Base-by-base conservation (phyloP, 495 filamentous ascomycete genomes). In the Aspergillus nanangensis region DNA sequence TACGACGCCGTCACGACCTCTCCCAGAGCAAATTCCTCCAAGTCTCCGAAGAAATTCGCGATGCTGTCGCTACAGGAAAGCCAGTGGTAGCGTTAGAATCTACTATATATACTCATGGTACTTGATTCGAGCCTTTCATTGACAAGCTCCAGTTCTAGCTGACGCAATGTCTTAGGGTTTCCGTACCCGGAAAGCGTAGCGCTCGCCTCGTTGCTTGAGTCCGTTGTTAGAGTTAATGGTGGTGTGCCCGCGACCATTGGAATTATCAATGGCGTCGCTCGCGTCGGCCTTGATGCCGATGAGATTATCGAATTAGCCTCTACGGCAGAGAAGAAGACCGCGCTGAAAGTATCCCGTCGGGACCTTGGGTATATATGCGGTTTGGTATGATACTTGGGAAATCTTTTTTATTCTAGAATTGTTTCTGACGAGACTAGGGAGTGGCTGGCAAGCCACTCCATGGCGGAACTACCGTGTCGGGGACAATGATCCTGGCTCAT, bases 211-310 rank as follows among this genome's bases (percentile, higher is more conserved):
- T 61, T 77, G 17, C 74, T 95, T 11, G 92, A 97, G 63, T 77
- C 76, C 7, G 68, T 90, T 7, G 82, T 96, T 31, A 83, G 93
- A 42, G 61, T 67, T 7, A 79, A 90, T 66, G 93, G 93, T 25
- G 93, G 81, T 13, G 78, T 96, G 17, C 93, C 93, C n/a, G 93
- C 93, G 14, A 94, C 92, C 1, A 86, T 94, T 59, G 93, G 88
- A 32, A 75, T 98, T 17, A 58, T 95, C 7, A 78, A 83, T 52
- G 93, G 93, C 23, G 69, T 90, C 34, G 89, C 90, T 11, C 79
- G 76, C 8, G 86, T 98, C 32, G 93, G 93, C 8, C 66, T 97
- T 34, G 69, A 59, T 33, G 60, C 75, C 1, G 79, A 81, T 14
- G 84, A 95, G 59, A 69, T 97, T 27, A 75, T 77, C 18, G 72